A percentile compares a stretch with the other conserved stretches of the same genome.
Conservation (phyloP, 208 protist genomes). For the Leishmania braziliensis region DNA sequence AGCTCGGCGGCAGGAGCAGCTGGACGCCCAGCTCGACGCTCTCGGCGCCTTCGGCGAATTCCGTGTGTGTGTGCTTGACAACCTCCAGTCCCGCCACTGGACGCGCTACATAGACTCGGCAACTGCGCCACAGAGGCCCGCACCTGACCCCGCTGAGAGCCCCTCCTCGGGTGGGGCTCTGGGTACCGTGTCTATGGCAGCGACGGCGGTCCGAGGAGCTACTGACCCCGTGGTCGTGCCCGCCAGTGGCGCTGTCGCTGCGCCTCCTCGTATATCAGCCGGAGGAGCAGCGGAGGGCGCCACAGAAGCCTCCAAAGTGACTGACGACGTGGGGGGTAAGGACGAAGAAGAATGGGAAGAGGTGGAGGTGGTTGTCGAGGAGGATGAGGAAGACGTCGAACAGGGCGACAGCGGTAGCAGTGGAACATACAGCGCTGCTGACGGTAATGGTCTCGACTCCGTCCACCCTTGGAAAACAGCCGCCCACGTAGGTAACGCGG, state of each 20-base stretch:
- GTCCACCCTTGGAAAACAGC: neutral
- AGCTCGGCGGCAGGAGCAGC: constrained; percentile 24
- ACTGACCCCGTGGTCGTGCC: neutral
- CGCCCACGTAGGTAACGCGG: neutral
- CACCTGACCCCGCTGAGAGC: neutral
- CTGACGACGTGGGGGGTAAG: neutral
- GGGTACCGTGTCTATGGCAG: neutral
- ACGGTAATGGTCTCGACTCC: neutral
- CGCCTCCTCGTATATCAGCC: neutral
- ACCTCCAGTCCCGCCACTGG: constrained; percentile 28
- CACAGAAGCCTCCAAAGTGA: neutral
- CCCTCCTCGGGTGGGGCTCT: neutral
- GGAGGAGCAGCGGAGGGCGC: no score
- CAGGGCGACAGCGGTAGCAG: neutral
- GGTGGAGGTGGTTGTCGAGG: constrained; percentile 29
- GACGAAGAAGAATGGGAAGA: constrained; percentile 8
- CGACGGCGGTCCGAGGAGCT: neutral
- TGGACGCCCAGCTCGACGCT: constrained; percentile 20
- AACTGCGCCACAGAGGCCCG: neutral
- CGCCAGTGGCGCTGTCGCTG: neutral
- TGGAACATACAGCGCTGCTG: neutral
- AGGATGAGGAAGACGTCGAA: constrained; percentile 6
- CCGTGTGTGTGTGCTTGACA: constrained; percentile 32
- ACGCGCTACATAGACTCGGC: constrained; percentile 14
- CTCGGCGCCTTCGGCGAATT: constrained; percentile 22